Evolutionary conservation across 1,139 yeast species (phyloP), one percentile per base, ranked within the genome.

Genomic region (Yamadazyma friedrichii): DNA sequence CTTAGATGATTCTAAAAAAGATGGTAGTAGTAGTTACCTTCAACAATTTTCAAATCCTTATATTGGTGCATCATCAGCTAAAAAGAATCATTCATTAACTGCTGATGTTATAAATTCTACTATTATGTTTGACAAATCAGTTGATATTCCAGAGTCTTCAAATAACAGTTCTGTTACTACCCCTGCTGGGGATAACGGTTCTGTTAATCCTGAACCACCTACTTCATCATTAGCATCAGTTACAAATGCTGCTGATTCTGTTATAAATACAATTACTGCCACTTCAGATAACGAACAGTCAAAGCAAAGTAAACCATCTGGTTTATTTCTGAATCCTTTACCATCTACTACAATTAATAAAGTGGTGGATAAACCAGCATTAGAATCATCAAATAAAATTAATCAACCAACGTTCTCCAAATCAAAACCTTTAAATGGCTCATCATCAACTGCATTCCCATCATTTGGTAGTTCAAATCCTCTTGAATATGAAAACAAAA

Each of bases 31-130:
- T 13, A 44, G 42, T 15, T 49, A 48, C 26, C 36, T 59, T 11
- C 58, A 65, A 41, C 64, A 65, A 34, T 70, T 74, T 44, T 66
- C 80, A 6, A 80, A 80, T 48, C 85, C 86, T 1, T 80, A 78
- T 31, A 42, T 42, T 30, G 47, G 49, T 9, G 35, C 42, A 15
- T 35, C 42, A 3, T 24, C 42, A 2, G 34, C 39, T 9, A 36
- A 54, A 65, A 47, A 41, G 31, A 42, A 42, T 33, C 30, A 15
- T n/a, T 27, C 31, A 13, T 46, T 67, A 2, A 64, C 65, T 4
- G 74, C 74, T 8, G 62, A 61, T 35, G 72, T 65, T 39, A 69
- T 70, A 16, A 56, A 59, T 30, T 64, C 65, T 35, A 67, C 75
- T 1, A 57, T 67, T 9, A 58, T 65, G 25, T 68, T 60, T 44